Evolutionary conservation across 495 filamentous ascomycete genomes (phyloP).

Genomic region (Xylaria longipes): DNA sequence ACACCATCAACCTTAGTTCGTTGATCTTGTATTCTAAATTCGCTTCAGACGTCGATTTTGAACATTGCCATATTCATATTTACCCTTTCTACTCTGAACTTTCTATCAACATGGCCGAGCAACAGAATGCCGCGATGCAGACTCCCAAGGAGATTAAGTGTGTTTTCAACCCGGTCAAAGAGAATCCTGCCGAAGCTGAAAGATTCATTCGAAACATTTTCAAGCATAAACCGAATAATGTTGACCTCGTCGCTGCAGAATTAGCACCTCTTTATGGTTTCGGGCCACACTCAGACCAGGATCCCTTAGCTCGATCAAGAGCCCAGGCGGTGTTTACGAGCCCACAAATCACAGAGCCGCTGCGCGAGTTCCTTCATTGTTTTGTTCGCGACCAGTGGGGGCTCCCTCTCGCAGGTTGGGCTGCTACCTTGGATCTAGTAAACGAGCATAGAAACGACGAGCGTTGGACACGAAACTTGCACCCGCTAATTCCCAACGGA

Average conservation of each 20-base stretch:
- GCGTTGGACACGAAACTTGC: neutral
- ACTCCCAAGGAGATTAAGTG: neutral
- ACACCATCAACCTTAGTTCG: neutral
- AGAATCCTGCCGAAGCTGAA: conserved; percentile 4
- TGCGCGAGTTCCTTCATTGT: conserved; percentile 27
- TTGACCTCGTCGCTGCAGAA: conserved; percentile 18
- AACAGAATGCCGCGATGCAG: neutral
- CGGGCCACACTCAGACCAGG: conserved; percentile 9
- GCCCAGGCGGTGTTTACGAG: conserved; percentile 32
- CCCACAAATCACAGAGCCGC: conserved; percentile 19
- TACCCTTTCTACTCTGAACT: neutral
- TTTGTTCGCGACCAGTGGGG: conserved; percentile 28
- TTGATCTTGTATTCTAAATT: neutral
- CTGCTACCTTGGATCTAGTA: conserved; percentile 14
- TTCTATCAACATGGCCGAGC: neutral
- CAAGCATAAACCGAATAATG: conserved; percentile 3
- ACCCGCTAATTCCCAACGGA: neutral
- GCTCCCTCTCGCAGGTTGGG: conserved; percentile 27
- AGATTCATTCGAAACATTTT: neutral
- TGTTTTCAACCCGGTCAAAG: neutral
- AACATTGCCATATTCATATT: neutral
- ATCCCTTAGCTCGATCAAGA: conserved; percentile 25
- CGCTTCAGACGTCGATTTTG: neutral
- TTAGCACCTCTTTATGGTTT: conserved; percentile 44
- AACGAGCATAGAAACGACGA: neutral